Evolutionary conservation across 2,329 filamentous ascomycete species (phyloP).

Genomic region (Botrytis squamosa): DNA sequence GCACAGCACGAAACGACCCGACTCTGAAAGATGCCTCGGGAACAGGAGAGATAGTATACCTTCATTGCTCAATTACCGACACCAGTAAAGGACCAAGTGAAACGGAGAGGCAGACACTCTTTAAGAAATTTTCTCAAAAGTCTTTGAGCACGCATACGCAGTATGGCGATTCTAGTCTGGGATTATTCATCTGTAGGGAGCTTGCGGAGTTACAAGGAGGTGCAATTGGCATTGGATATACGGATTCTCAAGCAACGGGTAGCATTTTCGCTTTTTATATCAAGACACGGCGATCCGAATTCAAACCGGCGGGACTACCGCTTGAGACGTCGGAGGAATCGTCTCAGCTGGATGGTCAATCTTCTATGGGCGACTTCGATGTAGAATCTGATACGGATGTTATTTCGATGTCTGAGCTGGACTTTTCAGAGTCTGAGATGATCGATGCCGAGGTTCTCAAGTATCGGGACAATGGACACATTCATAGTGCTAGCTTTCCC

Average conservation of each 20-base stretch:
- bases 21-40: background rate
- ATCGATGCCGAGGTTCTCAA: background rate
- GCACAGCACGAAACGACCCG: background rate
- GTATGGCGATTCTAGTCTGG: background rate
- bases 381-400: background rate
- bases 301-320: background rate
- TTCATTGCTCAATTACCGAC: constrained; percentile 8
- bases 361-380: background rate
- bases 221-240: background rate
- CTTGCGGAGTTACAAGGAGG: constrained; percentile 10
- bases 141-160: background rate
- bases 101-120: background rate
- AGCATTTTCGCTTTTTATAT: constrained; percentile 4
- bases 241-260: background rate
- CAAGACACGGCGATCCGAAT: background rate
- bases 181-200: background rate
- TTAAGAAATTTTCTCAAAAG: background rate
- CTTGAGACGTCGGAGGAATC: background rate
- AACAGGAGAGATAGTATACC: background rate
- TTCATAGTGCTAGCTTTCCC: background rate
- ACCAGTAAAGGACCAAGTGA: constrained; percentile 1
- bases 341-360: background rate
- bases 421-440: background rate
- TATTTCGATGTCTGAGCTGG: background rate
- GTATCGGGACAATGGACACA: background rate